These are phyloP conservation scores for Botrytis porri DNA, from an alignment of 2,329 filamentous ascomycete genomes.

Conservation along the genomic window DNA sequence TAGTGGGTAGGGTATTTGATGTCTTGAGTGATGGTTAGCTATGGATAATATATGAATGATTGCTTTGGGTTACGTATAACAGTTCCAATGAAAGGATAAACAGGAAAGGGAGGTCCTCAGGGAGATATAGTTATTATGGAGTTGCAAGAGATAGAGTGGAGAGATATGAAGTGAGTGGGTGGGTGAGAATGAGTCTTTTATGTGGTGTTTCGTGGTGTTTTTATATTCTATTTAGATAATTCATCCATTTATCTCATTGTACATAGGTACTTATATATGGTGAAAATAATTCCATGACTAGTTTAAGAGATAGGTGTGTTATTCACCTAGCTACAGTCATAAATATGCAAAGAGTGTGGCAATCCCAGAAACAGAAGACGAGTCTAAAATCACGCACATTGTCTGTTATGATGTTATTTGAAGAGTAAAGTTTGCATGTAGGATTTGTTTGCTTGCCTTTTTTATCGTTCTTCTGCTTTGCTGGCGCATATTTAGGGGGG, in stretches of 20 bases:
- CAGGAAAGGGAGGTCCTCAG: too few species aligned
- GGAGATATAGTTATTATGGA: neutral
- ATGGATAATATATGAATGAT: too few species aligned
- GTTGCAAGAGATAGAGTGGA: neutral
- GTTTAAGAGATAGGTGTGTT: neutral
- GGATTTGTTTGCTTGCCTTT: neutral
- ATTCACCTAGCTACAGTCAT: too few species aligned
- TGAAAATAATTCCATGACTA: fast-evolving
- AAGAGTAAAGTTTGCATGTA: neutral
- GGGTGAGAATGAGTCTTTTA: neutral
- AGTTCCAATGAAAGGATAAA: too few species aligned
- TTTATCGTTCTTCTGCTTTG: neutral
- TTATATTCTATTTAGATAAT: too few species aligned
- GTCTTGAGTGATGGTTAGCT: too few species aligned
- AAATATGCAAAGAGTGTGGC: too few species aligned
- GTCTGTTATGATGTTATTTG: neutral
- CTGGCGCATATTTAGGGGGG: neutral
- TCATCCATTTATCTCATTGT: too few species aligned
- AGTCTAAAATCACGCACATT: too few species aligned
- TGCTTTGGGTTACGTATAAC: neutral
- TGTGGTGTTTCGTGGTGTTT: neutral
- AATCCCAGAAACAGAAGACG: too few species aligned
- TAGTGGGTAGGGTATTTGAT: neutral
- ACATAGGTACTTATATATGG: neutral
- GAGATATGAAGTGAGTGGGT: neutral